Conservation (phyloP, 116 monocot species). For the Posidonia oceanica region DNA sequence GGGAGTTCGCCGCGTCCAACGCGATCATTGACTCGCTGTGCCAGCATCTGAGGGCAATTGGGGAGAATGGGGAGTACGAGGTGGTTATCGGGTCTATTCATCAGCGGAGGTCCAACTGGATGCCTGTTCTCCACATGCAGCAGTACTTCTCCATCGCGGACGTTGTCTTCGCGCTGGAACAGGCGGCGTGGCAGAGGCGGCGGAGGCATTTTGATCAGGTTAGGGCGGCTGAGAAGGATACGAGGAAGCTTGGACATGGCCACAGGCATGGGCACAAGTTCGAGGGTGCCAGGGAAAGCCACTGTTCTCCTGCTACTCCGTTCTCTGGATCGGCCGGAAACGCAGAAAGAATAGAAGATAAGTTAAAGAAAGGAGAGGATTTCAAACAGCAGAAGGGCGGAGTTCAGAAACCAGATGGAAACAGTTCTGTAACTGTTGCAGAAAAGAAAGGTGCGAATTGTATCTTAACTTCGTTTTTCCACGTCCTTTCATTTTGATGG, state of each 20-base stretch:
- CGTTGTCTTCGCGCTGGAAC: constrained; percentile 42
- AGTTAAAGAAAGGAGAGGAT: constrained; percentile 9
- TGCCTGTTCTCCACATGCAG: constrained; percentile 65
- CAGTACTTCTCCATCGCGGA: constrained; percentile 70
- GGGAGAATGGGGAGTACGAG: constrained; percentile 59
- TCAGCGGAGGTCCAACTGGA: constrained; percentile 58
- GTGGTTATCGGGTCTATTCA: constrained; percentile 36
- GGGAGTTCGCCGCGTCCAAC: constrained; percentile 81
- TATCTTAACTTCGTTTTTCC: neutral
- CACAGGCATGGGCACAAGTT: constrained; percentile 17
- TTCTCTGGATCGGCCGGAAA: neutral
- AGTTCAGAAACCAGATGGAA: constrained; percentile 7
- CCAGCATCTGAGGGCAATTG: constrained; percentile 40
- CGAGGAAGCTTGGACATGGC: constrained; percentile 11
- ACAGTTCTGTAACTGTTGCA: neutral
- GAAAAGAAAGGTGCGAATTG: constrained; percentile 19
- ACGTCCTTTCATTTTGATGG: neutral
- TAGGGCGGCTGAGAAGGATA: constrained; percentile 23
- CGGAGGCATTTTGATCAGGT: constrained; percentile 13
- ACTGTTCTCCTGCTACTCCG: constrained; percentile 2
- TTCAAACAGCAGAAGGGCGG: constrained; percentile 6
- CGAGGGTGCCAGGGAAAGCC: constrained; percentile 21
- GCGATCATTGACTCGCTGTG: constrained; percentile 67
- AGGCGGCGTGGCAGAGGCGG: constrained; percentile 42
- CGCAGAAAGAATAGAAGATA: constrained; percentile 12